Evolutionary conservation across 2,329 filamentous ascomycete genomes (phyloP).

Genomic region (Ophiocordyceps camponoti-rufipedis): DNA sequence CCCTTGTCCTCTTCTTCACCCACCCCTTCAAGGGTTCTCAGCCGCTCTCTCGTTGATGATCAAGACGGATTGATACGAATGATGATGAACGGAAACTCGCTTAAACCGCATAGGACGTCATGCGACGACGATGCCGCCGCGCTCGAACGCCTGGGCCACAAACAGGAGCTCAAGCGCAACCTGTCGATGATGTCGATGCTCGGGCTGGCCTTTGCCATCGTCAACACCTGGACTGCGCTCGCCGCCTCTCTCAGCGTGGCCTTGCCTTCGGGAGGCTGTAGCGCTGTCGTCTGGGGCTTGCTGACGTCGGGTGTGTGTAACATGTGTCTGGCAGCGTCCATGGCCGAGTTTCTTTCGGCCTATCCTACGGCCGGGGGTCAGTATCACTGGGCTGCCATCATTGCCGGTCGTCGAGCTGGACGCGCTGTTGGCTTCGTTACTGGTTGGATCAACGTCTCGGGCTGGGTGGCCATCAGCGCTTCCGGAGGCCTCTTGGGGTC

Average conservation of each 20-base stretch:
- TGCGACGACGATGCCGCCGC: slow-evolving; percentile 15
- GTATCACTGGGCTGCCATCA: slow-evolving; percentile 55
- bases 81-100: too few species aligned
- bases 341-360: slow-evolving; percentile 53
- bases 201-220: slow-evolving; percentile 28
- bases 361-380: slow-evolving; percentile 42
- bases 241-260: slow-evolving; percentile 26
- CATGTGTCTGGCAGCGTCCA: slow-evolving; percentile 46
- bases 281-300: slow-evolving; percentile 56
- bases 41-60: too few species aligned
- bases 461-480: slow-evolving; percentile 52
- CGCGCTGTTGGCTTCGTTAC: slow-evolving; percentile 50
- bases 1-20: too few species aligned
- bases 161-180: slow-evolving; percentile 29
- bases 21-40: too few species aligned
- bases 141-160: slow-evolving; percentile 26
- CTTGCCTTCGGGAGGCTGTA: slow-evolving; percentile 52
- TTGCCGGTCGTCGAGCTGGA: slow-evolving; percentile 41
- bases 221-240: slow-evolving; percentile 31
- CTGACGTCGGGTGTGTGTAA: slow-evolving; percentile 47
- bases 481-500: slow-evolving; percentile 50
- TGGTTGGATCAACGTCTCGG: slow-evolving; percentile 56
- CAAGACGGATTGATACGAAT: too few species aligned
- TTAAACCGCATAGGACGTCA: neutral
- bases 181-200: slow-evolving; percentile 30